These are phyloP conservation scores for Thelephora terrestris DNA, from an alignment of 1,284 basidiomycete genomes.

Conservation along the genomic window DNA sequence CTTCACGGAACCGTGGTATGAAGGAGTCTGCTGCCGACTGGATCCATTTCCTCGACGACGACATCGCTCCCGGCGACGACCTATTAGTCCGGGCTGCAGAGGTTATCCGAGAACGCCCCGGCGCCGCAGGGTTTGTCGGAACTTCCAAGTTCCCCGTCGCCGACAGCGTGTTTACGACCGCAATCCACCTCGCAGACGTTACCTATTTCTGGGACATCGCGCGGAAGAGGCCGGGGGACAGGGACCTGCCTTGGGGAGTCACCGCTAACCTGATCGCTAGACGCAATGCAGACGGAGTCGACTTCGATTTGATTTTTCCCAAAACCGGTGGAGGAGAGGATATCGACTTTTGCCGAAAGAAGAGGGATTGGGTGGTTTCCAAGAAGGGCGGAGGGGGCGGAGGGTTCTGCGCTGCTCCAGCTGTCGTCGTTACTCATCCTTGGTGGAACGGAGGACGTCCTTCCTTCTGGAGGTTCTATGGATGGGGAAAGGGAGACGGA, in stretches of 20 bases:
- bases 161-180: slow-evolving; percentile 38
- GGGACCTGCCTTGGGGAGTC: slow-evolving; percentile 48
- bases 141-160: slow-evolving; percentile 39
- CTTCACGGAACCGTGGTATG: slow-evolving; percentile 39
- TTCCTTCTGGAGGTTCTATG: slow-evolving; percentile 44
- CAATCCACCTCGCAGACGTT: slow-evolving; percentile 44
- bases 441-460: slow-evolving; percentile 44
- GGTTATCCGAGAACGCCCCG: slow-evolving; percentile 33
- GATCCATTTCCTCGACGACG: slow-evolving; percentile 49
- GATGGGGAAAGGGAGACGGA: slow-evolving; percentile 51
- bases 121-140: slow-evolving; percentile 46
- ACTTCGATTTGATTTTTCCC: slow-evolving; percentile 38
- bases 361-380: slow-evolving; percentile 29
- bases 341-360: slow-evolving; percentile 46
- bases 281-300: slow-evolving; percentile 35
- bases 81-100: slow-evolving; percentile 38
- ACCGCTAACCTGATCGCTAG: slow-evolving; percentile 47
- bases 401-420: slow-evolving; percentile 36
- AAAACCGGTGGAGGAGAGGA: slow-evolving; percentile 59
- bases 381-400: slow-evolving; percentile 24
- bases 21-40: slow-evolving; percentile 37
- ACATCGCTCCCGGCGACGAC: slow-evolving; percentile 34
- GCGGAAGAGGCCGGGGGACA: slow-evolving; percentile 30
- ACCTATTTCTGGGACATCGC: slow-evolving; percentile 58
- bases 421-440: slow-evolving; percentile 40